phyloP scores from a whole-genome alignment of 768 basidiomycete genomes.

The Nidularia pulvinata region DNA sequence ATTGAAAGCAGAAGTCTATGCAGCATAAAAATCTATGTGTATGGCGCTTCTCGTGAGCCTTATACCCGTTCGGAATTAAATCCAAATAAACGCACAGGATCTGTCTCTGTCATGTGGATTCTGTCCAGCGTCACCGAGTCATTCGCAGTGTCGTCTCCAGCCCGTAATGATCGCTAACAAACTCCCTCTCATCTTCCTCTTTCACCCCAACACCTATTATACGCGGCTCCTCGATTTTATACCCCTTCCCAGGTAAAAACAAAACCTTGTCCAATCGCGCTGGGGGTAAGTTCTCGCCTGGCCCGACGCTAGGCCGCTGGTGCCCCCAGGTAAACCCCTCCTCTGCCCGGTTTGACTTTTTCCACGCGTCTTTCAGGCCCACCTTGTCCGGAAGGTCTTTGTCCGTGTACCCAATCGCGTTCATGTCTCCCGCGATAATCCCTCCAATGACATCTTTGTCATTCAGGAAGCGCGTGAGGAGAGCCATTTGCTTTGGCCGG shows the following conservation, averaged over 20 bases:
- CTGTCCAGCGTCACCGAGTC: slow-evolving; percentile 9
- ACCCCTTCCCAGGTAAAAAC: slow-evolving; percentile 46
- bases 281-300: slow-evolving; percentile 35
- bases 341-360: slow-evolving; percentile 36
- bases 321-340: slow-evolving; percentile 70
- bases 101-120: too few relatives aligned
- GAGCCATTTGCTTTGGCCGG: slow-evolving; percentile 49
- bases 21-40: too few relatives aligned
- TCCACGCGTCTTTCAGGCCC: slow-evolving; percentile 64
- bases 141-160: slow-evolving; percentile 39
- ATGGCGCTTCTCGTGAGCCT: too few relatives aligned
- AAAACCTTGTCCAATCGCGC: slow-evolving; percentile 68
- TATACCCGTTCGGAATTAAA: too few relatives aligned
- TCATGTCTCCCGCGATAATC: slow-evolving; percentile 74
- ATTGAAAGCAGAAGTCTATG: too few relatives aligned
- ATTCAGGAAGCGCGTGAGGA: slow-evolving; percentile 50
- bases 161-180: slow-evolving; percentile 73
- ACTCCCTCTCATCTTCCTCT: slow-evolving; percentile 33
- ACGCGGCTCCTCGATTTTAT: slow-evolving; percentile 51
- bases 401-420: slow-evolving; percentile 54
- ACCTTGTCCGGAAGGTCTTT: slow-evolving; percentile 33
- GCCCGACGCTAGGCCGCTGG: slow-evolving; percentile 37
- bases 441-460: slow-evolving; percentile 52
- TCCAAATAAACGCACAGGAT: too few relatives aligned
- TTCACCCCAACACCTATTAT: slow-evolving; percentile 57